Evolutionary conservation across 2,329 filamentous ascomycete genomes (phyloP).

Genomic region (Fusarium udum): DNA sequence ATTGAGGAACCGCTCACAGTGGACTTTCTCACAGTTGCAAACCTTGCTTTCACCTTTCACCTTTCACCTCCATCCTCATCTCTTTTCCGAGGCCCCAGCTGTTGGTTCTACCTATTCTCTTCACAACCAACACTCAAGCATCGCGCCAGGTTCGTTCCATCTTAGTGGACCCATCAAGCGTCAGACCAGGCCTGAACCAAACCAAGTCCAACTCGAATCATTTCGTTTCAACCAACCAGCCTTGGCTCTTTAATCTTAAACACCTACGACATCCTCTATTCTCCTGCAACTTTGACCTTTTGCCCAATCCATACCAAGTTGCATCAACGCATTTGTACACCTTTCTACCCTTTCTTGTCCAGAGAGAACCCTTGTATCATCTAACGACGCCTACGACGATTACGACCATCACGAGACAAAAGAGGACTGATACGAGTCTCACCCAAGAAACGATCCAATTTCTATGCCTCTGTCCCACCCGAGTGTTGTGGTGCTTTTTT

Average conservation of each 20-base stretch:
- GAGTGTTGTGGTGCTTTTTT: slow-evolving; percentile 9
- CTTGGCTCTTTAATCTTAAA: slow-evolving; percentile 19
- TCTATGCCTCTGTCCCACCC: background rate
- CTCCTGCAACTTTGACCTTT: slow-evolving; percentile 4
- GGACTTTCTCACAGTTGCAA: slow-evolving; percentile 10
- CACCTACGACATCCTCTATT: background rate
- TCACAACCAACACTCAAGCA: background rate
- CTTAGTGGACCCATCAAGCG: slow-evolving; percentile 27
- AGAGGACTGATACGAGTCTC: slow-evolving; percentile 23
- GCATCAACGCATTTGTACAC: background rate
- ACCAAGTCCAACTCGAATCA: slow-evolving; percentile 22
- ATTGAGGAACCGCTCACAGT: slow-evolving; percentile 5
- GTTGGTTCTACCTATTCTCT: slow-evolving; percentile 11
- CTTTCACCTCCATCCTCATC: background rate
- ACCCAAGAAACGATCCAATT: background rate
- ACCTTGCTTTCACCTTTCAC: background rate
- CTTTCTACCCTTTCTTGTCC: background rate
- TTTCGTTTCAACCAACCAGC: slow-evolving; percentile 26
- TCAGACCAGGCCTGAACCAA: slow-evolving; percentile 4
- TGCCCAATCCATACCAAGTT: background rate
- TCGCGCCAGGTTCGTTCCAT: slow-evolving; percentile 20
- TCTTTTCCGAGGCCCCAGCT: background rate
- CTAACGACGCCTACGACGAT: slow-evolving; percentile 37
- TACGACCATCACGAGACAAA: slow-evolving; percentile 37
- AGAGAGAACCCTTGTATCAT: slow-evolving; percentile 7